Conservation (phyloP, 257 asterid genomes). For the Ligustrum vulgare region DNA sequence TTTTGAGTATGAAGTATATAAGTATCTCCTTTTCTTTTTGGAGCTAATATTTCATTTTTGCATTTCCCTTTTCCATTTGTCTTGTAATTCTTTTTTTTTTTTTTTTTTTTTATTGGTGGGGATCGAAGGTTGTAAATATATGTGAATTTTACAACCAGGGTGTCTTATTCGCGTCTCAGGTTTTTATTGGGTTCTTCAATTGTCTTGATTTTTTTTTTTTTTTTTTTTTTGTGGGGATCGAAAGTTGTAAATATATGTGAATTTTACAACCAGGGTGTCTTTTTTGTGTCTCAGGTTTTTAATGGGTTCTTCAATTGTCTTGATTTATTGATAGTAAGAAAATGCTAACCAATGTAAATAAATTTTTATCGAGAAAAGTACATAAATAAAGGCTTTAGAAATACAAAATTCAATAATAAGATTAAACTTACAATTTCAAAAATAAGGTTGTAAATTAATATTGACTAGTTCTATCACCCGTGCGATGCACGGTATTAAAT, state of each 20-base stretch:
- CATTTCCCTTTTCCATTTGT: not conserved
- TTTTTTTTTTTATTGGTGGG: no score
- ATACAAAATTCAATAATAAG: no score
- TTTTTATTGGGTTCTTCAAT: not conserved
- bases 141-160: not conserved
- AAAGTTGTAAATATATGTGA: not conserved
- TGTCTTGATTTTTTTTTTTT: no score
- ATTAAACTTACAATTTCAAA: no score
- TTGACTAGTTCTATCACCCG: no score
- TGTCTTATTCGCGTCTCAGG: not conserved
- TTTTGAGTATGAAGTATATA: not conserved
- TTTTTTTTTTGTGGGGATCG: conserved; percentile 1
- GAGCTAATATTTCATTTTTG: not conserved
- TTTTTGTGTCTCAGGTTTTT: not conserved
- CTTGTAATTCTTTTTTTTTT: no score
- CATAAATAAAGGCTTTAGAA: no score
- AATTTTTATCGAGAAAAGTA: no score
- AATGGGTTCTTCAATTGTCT: not conserved
- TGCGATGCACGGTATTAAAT: no score
- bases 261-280: not conserved
- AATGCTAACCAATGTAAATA: not conserved
- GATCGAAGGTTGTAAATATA: not conserved
- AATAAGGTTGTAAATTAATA: no score
- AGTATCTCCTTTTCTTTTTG: not conserved
- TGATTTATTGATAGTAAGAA: not conserved